These are phyloP conservation scores for Dictyophora rubrovolvata DNA, from an alignment of 768 basidiomycete genomes.

Conservation along the genomic window DNA sequence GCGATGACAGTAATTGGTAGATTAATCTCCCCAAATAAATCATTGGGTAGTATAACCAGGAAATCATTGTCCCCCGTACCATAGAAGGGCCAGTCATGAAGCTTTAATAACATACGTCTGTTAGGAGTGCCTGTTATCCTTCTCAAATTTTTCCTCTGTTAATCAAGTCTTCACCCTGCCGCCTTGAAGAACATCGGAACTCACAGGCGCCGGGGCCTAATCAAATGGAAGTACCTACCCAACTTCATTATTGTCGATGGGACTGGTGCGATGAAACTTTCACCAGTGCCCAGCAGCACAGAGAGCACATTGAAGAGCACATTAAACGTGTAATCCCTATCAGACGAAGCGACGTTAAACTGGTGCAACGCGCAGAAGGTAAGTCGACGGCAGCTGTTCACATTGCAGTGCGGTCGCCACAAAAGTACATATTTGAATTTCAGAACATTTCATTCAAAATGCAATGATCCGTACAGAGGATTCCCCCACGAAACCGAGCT, in stretches of 20 bases:
- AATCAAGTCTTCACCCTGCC: too few relatives aligned
- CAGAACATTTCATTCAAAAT: neutral
- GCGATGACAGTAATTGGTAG: too few relatives aligned
- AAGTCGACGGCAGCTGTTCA: neutral
- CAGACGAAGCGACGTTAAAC: neutral
- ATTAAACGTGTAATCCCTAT: neutral
- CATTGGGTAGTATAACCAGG: too few relatives aligned
- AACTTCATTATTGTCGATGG: neutral
- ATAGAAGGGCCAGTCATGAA: too few relatives aligned
- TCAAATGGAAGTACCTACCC: too few relatives aligned
- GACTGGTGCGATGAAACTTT: constrained; percentile 6
- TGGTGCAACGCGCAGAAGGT: neutral
- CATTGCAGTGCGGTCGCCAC: neutral
- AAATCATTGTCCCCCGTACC: too few relatives aligned
- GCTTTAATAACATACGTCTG: too few relatives aligned
- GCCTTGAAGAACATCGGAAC: too few relatives aligned
- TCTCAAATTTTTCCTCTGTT: too few relatives aligned
- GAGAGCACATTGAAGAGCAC: constrained; percentile 4
- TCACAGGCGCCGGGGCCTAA: too few relatives aligned
- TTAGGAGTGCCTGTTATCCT: too few relatives aligned
- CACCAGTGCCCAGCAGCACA: neutral
- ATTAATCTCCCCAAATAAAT: too few relatives aligned
- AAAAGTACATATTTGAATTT: neutral
- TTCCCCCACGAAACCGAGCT: neutral
- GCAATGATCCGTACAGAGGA: neutral